Evolutionary conservation across 2,329 filamentous ascomycete species (phyloP).

Genomic region (Pseudogymnoascus sp.): DNA sequence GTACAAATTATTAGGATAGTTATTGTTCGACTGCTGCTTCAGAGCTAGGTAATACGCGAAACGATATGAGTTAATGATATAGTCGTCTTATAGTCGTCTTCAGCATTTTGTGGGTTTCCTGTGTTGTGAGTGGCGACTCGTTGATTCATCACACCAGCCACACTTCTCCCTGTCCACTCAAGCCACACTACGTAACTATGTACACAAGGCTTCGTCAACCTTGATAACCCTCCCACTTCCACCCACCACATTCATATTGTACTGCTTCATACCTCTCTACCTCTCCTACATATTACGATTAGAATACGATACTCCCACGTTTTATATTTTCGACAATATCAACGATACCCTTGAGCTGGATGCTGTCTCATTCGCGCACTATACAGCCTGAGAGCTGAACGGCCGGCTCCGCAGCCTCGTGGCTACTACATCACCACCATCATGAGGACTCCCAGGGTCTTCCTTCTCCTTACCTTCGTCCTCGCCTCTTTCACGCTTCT

Average conservation of each 20-base stretch:
- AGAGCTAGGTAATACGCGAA: not conserved
- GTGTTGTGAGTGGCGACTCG: constrained; percentile 2
- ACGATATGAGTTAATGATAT: not conserved
- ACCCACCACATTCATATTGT: not conserved
- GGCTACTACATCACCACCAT: constrained; percentile 16
- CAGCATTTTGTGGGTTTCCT: not conserved
- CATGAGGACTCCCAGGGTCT: constrained; percentile 30
- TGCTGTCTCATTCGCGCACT: constrained; percentile 11
- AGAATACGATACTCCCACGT: not conserved
- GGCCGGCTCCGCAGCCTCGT: constrained; percentile 18
- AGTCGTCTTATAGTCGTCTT: not conserved
- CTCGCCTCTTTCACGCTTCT: constrained; percentile 26
- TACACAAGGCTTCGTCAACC: constrained; percentile 1
- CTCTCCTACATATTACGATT: constrained; percentile 7
- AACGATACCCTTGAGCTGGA: constrained; percentile 10
- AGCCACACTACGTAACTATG: constrained; percentile 4
- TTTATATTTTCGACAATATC: not conserved
- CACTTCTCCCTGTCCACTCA: not conserved
- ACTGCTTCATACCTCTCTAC: not conserved
- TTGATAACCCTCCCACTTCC: not conserved
- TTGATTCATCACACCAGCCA: constrained; percentile 9
- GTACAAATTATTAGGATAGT: not conserved
- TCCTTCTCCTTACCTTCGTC: constrained; percentile 28
- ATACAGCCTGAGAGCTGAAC: constrained; percentile 24
- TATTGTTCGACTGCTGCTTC: not conserved